phyloP scores from a whole-genome alignment of 2,329 filamentous ascomycete genomes.

The Alternaria sp. region DNA sequence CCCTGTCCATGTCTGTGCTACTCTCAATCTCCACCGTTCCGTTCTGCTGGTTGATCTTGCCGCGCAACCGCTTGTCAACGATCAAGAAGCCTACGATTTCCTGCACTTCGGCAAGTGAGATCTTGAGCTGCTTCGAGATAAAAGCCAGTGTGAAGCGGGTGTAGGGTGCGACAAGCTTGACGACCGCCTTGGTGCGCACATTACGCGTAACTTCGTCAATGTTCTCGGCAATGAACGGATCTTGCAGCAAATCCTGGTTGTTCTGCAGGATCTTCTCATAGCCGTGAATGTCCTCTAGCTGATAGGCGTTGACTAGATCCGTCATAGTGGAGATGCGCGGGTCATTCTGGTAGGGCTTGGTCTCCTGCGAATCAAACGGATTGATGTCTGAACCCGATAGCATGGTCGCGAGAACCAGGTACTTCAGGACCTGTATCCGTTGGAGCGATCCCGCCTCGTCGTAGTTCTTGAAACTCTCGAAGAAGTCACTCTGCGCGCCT shows the following conservation, averaged over 20 bases:
- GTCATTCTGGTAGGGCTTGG: conserved; percentile 96
- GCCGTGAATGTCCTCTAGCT: conserved; percentile 88
- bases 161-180: conserved; percentile 94
- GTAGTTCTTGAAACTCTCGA: conserved; percentile 98
- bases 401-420: conserved; percentile 95
- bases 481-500: conserved; percentile 95
- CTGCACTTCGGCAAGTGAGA: conserved; percentile 83
- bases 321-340: conserved; percentile 97
- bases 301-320: conserved; percentile 93
- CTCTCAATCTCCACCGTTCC: conserved; percentile 83
- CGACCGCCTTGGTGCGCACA: conserved; percentile 94
- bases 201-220: conserved; percentile 98
- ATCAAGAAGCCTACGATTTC: conserved; percentile 97
- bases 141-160: conserved; percentile 87
- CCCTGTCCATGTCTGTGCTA: conserved; percentile 73
- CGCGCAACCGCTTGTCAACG: conserved; percentile 83
- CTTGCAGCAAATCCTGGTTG: conserved; percentile 86
- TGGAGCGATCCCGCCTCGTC: conserved; percentile 97
- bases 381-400: conserved; percentile 98
- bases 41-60: conserved; percentile 86
- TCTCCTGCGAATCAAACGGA: conserved; percentile 97
- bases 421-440: conserved; percentile 96
- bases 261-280: conserved; percentile 88
- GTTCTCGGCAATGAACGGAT: conserved; percentile 97
- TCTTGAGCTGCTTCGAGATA: conserved; percentile 86